Base-by-base conservation (phyloP, 2,329 filamentous ascomycete genomes). In the Ceratocystis alfenasii region DNA sequence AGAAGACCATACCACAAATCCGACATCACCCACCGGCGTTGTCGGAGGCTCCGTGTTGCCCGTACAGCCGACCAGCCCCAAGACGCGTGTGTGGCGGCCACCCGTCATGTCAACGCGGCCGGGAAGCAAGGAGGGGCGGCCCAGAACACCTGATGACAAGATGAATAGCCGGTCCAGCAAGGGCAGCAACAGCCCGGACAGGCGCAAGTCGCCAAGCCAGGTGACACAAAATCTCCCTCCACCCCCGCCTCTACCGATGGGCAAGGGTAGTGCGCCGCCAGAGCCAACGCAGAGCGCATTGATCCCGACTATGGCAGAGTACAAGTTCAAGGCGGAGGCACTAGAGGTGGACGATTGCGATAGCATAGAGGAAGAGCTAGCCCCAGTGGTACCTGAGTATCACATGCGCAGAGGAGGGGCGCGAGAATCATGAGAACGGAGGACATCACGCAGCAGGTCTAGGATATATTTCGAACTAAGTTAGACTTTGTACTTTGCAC, bases 251-350 rank as follows among this genome's bases (percentile, higher is more conserved):
- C 44, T n/a, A 3, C 65, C 62, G 5, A 17, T 67, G 17, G 65
- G 65, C 5, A 67, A 64, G 44, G 65, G 65, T 6, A 30, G 61
- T 3, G 65, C 62, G 20, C 62, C 62, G 15, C 65, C 62, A 15
- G 65, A 67, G 53, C 65, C 62, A 30, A 67, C 65, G 15, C 61
- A 63, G 45, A 67, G 62, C 20, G 65, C 65, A n/a, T 46, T 67
- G 62, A 41, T 67, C 25, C 65, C 65, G 25, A 61, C 44, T 17
- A 67, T 67, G 65, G 62, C 62, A 4, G 53, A 61, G 50, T 67
- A 64, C 30, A 41, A 30, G 44, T 41, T 50, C 3, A 53, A 64
- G 4, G 62, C 46, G 6, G 25, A 50, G 2, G 48, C 62, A 28
- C 30, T 64, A 22, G 62, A 64, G 44, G 55, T 67, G n/a, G 65